These are phyloP conservation scores for Thielaviopsis populi DNA, from an alignment of 2,329 filamentous ascomycete genomes.

Conservation along the genomic window DNA sequence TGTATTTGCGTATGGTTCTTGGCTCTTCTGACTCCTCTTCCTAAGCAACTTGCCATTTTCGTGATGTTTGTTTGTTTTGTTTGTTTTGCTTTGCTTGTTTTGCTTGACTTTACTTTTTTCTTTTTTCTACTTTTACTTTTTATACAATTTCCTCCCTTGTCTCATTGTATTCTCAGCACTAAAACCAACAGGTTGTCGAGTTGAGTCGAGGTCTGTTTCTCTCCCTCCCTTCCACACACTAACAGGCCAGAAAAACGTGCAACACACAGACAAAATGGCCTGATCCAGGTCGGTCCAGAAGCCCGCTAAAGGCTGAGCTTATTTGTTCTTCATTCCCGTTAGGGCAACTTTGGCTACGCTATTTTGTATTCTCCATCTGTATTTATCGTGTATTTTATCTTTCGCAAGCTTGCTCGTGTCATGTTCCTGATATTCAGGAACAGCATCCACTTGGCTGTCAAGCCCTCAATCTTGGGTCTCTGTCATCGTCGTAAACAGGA, in stretches of 20 bases:
- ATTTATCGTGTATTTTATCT: background rate
- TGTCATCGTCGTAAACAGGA: background rate
- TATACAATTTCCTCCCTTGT: background rate
- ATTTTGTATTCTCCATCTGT: background rate
- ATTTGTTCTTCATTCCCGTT: background rate
- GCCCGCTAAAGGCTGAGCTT: constrained; percentile 1
- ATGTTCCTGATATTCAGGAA: constrained; percentile 1
- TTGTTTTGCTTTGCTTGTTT: background rate
- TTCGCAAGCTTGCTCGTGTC: background rate
- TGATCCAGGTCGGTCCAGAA: constrained; percentile 11
- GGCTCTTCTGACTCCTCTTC: too few species aligned
- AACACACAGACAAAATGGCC: constrained; percentile 13
- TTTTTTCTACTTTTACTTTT: background rate
- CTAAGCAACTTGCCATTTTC: too few species aligned
- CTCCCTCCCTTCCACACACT: background rate
- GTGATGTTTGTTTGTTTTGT: background rate
- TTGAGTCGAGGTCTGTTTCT: background rate
- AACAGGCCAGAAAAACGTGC: constrained; percentile 9
- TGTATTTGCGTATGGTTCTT: too few species aligned
- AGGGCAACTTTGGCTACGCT: background rate
- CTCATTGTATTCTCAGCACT: background rate
- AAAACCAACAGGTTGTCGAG: background rate
- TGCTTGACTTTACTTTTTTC: background rate
- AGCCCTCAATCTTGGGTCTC: background rate
- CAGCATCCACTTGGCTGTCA: background rate